Base-by-base conservation (phyloP, 768 basidiomycete genomes). In the Amanita phalloides region DNA sequence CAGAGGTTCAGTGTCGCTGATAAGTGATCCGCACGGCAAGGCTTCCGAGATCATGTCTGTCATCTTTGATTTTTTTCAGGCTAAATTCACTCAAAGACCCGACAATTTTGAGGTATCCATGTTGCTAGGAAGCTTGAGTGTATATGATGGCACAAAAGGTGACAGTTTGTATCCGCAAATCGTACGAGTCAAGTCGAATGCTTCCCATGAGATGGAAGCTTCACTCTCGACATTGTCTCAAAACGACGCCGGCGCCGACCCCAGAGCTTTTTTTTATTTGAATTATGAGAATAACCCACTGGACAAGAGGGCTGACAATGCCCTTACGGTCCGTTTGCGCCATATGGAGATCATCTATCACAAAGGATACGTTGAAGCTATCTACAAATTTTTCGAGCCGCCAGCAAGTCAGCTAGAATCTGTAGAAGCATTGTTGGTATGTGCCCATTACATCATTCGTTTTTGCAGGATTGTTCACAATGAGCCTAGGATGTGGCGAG, bases 271-370 rank as follows among this genome's bases (percentile, higher is more conserved):
- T 73, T 91, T 99, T 67, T 89, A 80, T 58, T 70, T 94, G 60
- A 90, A 89, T 62, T 87, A 93, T 57, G 96, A 98, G 68, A 84
- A 83, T 53, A 92, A 88, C 56, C 96, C 95, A 7, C 70, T 97
- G 37, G 91, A 96, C 63, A 82, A 85, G 48, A 81, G 90, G 41
- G 92, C 96, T 23, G 95, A 98, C 63, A 95, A 77, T 59, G 90
- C 87, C 1, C 71, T 99, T 49, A 88, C 86, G 10, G 78, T 94
- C 44, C 84, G 82, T 52, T 87, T 97, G 88, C 81, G 90, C 9
- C 87, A 95, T 60, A 87, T 95, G 83, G 95, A 98, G 67, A 86
- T 99, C 56, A 88, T 99, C 38, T 99, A 99, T 62, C 92, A 97
- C 62, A 81, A 74, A 61, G 91, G 90, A 23, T 97, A 95, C 63